A percentile compares a stretch with the other conserved stretches of the same genome.
phyloP scores from a whole-genome alignment of 2,329 filamentous ascomycete genomes.

The Plectosphaerella plurivora region DNA sequence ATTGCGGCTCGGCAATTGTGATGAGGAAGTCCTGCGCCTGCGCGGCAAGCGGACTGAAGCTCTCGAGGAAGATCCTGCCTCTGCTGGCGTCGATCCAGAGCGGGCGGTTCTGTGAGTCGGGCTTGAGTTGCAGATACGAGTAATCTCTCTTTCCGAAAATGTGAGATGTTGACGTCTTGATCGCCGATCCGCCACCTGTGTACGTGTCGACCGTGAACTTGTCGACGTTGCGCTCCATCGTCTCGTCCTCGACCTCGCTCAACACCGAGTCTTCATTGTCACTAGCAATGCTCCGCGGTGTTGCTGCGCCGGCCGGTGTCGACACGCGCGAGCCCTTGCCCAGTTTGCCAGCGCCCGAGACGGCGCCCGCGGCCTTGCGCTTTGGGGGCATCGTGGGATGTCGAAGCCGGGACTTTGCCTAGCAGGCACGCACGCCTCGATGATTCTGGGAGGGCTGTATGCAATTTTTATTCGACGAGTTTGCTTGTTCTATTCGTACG shows the following conservation, averaged over 20 bases:
- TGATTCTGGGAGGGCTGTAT: too few species aligned
- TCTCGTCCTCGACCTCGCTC: constrained; percentile 42
- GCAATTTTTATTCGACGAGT: too few species aligned
- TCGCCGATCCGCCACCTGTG: constrained; percentile 19
- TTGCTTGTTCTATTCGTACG: too few species aligned
- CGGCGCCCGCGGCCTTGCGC: constrained; percentile 56
- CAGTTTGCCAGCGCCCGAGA: constrained; percentile 46
- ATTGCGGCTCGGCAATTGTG: constrained; percentile 90
- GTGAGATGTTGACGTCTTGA: constrained; percentile 26
- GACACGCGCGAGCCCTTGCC: constrained; percentile 54
- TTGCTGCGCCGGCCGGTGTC: constrained; percentile 53
- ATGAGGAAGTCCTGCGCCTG: constrained; percentile 93
- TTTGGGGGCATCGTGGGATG: constrained; percentile 59
- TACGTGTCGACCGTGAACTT: constrained; percentile 53
- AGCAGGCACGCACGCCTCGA: too few species aligned
- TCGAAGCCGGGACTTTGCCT: neutral
- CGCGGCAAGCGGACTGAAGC: constrained; percentile 81
- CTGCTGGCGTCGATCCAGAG: constrained; percentile 89
- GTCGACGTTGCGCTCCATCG: constrained; percentile 55
- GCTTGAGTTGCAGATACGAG: constrained; percentile 76
- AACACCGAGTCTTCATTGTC: constrained; percentile 40
- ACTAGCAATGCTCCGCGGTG: constrained; percentile 54
- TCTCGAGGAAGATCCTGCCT: constrained; percentile 87
- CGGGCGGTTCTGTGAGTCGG: constrained; percentile 83
- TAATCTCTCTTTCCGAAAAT: constrained; percentile 62